These are phyloP conservation scores for Botrytis porri DNA, from an alignment of 2,329 filamentous ascomycete species.

Conservation along the genomic window DNA sequence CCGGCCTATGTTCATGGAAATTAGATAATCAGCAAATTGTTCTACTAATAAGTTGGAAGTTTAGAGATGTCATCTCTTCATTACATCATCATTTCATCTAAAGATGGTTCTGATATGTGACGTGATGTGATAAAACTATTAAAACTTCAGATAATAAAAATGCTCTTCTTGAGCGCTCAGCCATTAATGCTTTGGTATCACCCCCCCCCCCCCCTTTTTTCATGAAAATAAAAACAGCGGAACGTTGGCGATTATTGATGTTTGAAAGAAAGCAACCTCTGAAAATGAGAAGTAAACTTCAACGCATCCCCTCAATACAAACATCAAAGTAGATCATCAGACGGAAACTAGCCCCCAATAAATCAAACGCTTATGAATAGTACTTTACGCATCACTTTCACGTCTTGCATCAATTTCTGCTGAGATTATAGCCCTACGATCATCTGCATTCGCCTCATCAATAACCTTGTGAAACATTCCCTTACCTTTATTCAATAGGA, in stretches of 20 bases:
- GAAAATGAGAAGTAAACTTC: slow-evolving; percentile 10
- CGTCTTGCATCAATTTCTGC: slow-evolving; percentile 10
- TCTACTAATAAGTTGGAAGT: not conserved
- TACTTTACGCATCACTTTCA: slow-evolving; percentile 7
- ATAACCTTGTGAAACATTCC: slow-evolving; percentile 21
- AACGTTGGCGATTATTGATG: not conserved
- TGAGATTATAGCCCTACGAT: not conserved
- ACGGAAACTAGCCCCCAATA: slow-evolving; percentile 16
- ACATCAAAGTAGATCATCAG: slow-evolving; percentile 13
- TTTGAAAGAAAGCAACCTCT: slow-evolving; percentile 3
- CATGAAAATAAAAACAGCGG: not conserved
- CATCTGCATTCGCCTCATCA: slow-evolving; percentile 13
- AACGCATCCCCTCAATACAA: slow-evolving; percentile 7
- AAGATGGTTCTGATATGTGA: slow-evolving; percentile 16
- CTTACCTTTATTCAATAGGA: slow-evolving; percentile 42
- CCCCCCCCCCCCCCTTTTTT: not conserved
- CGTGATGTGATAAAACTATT: slow-evolving; percentile 9
- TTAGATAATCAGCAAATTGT: slow-evolving; percentile 2
- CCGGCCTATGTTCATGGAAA: not conserved
- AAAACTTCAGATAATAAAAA: not conserved
- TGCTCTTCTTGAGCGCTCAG: not conserved
- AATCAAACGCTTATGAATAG: slow-evolving; percentile 9
- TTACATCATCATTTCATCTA: slow-evolving; percentile 14
- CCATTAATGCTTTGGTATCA: not conserved
- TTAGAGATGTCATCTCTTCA: not conserved